Evolutionary conservation across 306 rosid genomes (phyloP).

Genomic region (Canavalia gladiata): DNA sequence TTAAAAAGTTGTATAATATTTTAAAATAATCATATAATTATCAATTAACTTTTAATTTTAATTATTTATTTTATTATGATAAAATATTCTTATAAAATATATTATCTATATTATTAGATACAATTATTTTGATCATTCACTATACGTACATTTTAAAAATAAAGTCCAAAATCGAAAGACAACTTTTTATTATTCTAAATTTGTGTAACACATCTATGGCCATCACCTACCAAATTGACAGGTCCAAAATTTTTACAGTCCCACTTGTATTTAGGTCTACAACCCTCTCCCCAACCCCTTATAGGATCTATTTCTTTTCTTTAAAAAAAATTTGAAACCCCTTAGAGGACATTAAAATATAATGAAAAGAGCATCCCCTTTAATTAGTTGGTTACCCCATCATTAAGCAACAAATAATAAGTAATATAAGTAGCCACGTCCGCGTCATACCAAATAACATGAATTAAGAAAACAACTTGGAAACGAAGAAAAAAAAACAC

Average conservation of each 20-base stretch:
- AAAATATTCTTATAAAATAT: too few relatives aligned
- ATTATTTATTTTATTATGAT: too few relatives aligned
- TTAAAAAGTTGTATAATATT: too few relatives aligned
- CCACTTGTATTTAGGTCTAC: neutral
- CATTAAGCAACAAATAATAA: neutral
- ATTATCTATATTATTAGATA: too few relatives aligned
- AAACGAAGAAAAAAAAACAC: neutral
- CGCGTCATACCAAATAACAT: constrained; percentile 18
- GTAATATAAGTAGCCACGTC: neutral
- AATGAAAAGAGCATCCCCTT: constrained; percentile 5
- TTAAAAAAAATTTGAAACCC: too few relatives aligned
- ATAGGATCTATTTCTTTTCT: too few relatives aligned
- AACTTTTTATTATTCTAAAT: too few relatives aligned
- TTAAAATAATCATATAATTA: too few relatives aligned
- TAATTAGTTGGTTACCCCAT: constrained; percentile 26
- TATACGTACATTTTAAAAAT: too few relatives aligned
- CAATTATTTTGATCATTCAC: too few relatives aligned
- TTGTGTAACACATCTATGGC: constrained; percentile 28
- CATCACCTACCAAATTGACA: constrained; percentile 11
- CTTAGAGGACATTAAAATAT: neutral
- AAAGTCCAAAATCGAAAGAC: too few relatives aligned
- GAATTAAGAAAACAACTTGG: neutral
- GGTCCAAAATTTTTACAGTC: constrained; percentile 6
- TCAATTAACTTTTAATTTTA: too few relatives aligned
- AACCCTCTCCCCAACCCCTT: neutral